A percentile compares a stretch with the other conserved stretches of the same genome.
Evolutionary conservation across 257 asterid species (phyloP).

Genomic region (Fraxinus cuspidata): DNA sequence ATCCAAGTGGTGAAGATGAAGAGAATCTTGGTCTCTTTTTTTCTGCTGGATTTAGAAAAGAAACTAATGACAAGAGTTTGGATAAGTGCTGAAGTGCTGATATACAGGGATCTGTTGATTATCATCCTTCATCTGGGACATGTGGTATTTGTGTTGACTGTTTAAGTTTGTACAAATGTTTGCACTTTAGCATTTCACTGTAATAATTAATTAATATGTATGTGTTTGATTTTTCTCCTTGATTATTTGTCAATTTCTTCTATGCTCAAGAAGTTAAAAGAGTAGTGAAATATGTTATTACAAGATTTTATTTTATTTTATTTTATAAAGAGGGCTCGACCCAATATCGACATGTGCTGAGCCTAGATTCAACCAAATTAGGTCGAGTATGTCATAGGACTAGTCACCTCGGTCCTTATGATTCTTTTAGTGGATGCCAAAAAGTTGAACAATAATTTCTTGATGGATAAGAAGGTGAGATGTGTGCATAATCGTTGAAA

Average conservation of each 20-base stretch:
- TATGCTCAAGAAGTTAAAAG: no score
- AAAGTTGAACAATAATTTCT: no score
- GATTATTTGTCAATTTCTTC: neutral
- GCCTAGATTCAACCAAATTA: no score
- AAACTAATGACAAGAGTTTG: conserved; percentile 1
- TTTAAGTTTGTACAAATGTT: conserved; percentile 33
- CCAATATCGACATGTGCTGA: no score
- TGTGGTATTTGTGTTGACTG: conserved; percentile 22
- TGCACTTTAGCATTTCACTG: conserved; percentile 22
- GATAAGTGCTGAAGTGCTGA: conserved; percentile 3
- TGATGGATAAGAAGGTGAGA: neutral
- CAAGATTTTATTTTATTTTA: no score
- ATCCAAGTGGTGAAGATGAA: conserved; percentile 5
- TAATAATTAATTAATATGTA: conserved; percentile 27
- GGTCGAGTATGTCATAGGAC: no score
- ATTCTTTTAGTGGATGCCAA: no score
- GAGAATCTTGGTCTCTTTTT: conserved; percentile 11
- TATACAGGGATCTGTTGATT: conserved; percentile 11
- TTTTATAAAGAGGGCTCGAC: no score
- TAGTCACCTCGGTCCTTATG: no score
- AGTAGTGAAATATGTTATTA: no score
- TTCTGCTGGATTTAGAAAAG: conserved; percentile 15
- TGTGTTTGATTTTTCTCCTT: conserved; percentile 13
- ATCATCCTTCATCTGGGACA: conserved; percentile 17
- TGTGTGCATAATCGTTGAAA: neutral